phyloP scores from a whole-genome alignment of 163 green algal genomes.

The Chlamydomonas reinhardtii region DNA sequence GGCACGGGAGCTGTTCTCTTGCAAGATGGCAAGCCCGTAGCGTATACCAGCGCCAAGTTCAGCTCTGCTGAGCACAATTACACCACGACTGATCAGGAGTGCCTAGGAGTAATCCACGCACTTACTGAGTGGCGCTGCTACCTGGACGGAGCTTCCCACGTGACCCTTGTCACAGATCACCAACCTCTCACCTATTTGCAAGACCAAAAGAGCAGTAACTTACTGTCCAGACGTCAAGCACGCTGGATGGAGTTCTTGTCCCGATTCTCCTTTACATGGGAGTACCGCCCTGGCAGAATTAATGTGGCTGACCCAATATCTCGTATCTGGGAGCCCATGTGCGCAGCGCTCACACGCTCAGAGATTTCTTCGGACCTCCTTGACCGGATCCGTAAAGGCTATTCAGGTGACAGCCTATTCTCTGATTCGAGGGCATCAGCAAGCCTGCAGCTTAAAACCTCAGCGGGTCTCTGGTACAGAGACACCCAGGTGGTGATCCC shows the following conservation, averaged over 20 bases:
- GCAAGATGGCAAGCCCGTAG: conserved; percentile 62
- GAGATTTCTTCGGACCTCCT: background rate
- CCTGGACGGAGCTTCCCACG: background rate
- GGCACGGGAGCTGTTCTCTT: conserved; percentile 69
- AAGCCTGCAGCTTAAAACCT: no score
- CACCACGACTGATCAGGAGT: conserved; percentile 16
- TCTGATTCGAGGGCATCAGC: no score
- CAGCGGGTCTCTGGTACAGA: no score
- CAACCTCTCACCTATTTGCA: conserved; percentile 59
- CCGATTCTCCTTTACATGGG: background rate
- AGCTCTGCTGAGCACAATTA: background rate
- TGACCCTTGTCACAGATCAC: conserved; percentile 51
- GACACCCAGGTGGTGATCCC: no score
- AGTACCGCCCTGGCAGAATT: background rate
- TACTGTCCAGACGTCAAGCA: no score
- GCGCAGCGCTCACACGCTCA: background rate
- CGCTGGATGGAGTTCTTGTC: conserved; percentile 13
- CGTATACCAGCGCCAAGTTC: conserved; percentile 41
- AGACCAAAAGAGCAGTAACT: conserved; percentile 59
- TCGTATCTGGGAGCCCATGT: background rate
- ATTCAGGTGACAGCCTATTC: no score
- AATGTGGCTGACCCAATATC: conserved; percentile 19
- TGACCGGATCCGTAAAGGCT: background rate
- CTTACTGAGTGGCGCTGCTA: no score
- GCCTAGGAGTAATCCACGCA: background rate